Base-by-base conservation (phyloP, 2,329 filamentous ascomycete species). In the Boeremia exigua region DNA sequence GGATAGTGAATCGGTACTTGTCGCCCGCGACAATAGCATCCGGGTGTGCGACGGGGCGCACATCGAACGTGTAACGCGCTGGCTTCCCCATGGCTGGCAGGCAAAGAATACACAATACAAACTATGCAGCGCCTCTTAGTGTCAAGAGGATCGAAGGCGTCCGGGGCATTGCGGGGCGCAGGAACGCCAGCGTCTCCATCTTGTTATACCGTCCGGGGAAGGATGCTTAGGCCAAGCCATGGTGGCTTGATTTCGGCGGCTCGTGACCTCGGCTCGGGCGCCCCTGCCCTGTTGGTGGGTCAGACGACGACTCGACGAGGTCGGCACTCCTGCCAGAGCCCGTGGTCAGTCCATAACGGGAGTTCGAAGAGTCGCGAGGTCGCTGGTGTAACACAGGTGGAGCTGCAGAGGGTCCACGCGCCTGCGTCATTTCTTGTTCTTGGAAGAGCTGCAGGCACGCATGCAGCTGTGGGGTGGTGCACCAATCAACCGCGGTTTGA, bases 1-100 rank as follows among this genome's bases (percentile, higher is more conserved):
- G 76, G 42, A 88, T 60, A 8, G 82, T 87, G 67, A 88, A 88
- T 49, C 86, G 82, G 69, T 84, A 88, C 43, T 81, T 77, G 34
- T 75, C 69, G 50, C 80, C 80, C 5, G 70, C 68, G 37, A 84
- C 75, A 52, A 81, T 73, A 32, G 82, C 77, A 34, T 78, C 70
- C 4, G 78, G 64, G 50, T 80, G 76, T 10, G 82, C 78, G 14
- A 75, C 59, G 0, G 81, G 81, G 53, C 74, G 70, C 55, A 71
- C 77, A 12, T 77, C 74, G 62, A 81, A 80, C 37, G 72, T 64
- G 67, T 80, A 80, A 46, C 76, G 74, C 43, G 73, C 71, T 54
- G 68, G 68, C 53, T 64, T 65, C 5, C 65, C 62, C 72, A 74
- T 75, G 54, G 50, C 60, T 54, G 30, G 30, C 12, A 45, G 30